Conservation (phyloP, 2,329 filamentous ascomycete species). For the Diaporthe nobilis region DNA sequence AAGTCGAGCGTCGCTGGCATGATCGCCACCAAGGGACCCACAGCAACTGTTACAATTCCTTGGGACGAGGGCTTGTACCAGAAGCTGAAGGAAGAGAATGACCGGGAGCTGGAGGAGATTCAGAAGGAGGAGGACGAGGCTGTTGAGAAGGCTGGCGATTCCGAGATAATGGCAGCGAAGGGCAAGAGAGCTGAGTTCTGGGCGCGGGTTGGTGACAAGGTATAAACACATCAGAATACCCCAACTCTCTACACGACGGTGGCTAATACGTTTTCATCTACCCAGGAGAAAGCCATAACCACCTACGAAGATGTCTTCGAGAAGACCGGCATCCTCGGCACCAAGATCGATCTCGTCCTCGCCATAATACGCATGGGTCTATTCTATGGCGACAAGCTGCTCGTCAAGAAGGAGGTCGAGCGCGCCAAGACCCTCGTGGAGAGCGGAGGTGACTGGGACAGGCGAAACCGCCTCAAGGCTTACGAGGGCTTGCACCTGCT, state of each 20-base stretch:
- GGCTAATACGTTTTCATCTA: neutral
- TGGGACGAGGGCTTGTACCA: slow-evolving; percentile 95
- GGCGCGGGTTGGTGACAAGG: slow-evolving; percentile 96
- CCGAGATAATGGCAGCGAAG: slow-evolving; percentile 91
- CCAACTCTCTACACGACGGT: neutral
- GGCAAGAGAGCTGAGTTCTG: slow-evolving; percentile 98
- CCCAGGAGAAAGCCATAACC: slow-evolving; percentile 91
- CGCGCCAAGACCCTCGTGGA: slow-evolving; percentile 92
- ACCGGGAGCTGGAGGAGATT: slow-evolving; percentile 80
- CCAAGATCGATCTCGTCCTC: slow-evolving; percentile 96
- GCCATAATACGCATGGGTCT: slow-evolving; percentile 96
- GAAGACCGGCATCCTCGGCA: slow-evolving; percentile 96
- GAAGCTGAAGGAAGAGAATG: slow-evolving; percentile 81
- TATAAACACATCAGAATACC: slow-evolving; percentile 53
- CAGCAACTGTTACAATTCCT: slow-evolving; percentile 77
- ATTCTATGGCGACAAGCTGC: slow-evolving; percentile 93
- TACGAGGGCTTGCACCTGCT: slow-evolving; percentile 96
- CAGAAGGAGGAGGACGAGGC: slow-evolving; percentile 95
- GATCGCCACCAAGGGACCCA: slow-evolving; percentile 78
- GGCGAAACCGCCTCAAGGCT: slow-evolving; percentile 97
- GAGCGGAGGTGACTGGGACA: slow-evolving; percentile 97
- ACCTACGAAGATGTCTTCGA: slow-evolving; percentile 95
- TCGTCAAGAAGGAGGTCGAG: slow-evolving; percentile 95
- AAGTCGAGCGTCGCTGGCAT: slow-evolving; percentile 81
- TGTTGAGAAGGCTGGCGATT: slow-evolving; percentile 95